These are phyloP conservation scores for Pseudocercospora crystallina DNA, from an alignment of 2,329 filamentous ascomycete species.

Conservation along the genomic window DNA sequence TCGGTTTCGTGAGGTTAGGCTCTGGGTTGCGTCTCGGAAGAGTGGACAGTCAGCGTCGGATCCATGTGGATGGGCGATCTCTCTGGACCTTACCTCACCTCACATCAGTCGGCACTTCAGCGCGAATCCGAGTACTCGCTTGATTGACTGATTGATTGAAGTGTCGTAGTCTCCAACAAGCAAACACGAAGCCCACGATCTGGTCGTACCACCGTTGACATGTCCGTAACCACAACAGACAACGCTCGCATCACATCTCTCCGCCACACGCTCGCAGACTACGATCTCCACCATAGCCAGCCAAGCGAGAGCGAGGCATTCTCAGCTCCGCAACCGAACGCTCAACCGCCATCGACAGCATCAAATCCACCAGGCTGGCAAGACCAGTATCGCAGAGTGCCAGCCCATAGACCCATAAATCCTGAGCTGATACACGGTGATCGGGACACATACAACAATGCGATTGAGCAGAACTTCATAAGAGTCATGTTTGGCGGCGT, in stretches of 20 bases:
- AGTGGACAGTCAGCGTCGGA: too few species aligned
- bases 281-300: constrained; percentile 46
- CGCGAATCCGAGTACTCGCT: too few species aligned
- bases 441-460: constrained; percentile 47
- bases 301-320: constrained; percentile 26
- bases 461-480: constrained; percentile 49
- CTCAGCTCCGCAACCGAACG: constrained; percentile 33
- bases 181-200: too few species aligned
- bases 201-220: constrained; percentile 16
- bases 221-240: constrained; percentile 48
- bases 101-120: too few species aligned
- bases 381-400: constrained; percentile 48
- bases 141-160: too few species aligned
- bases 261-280: constrained; percentile 44
- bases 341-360: constrained; percentile 23
- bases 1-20: too few species aligned
- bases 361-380: constrained; percentile 48
- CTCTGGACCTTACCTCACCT: too few species aligned
- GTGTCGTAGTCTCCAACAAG: too few species aligned
- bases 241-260: constrained; percentile 41
- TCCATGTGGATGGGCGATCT: too few species aligned
- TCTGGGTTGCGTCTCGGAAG: too few species aligned
- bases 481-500: constrained; percentile 50
- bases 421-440: constrained; percentile 37
- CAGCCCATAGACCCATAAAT: constrained; percentile 49